Evolutionary conservation across 1,284 basidiomycete genomes (phyloP).

Genomic region (Ganoderma lingzhi): DNA sequence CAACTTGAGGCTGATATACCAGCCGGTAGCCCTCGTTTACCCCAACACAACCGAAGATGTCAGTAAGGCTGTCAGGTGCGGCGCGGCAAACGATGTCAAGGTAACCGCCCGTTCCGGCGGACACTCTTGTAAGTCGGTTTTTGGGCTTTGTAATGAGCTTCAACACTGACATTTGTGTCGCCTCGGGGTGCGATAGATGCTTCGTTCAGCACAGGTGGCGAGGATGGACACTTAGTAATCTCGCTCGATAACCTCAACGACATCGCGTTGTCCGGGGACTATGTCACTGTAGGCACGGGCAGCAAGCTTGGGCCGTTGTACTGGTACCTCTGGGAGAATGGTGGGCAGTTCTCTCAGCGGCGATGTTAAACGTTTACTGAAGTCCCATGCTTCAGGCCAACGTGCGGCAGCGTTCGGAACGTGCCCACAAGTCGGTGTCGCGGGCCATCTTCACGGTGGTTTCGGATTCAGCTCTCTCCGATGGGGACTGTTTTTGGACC

Average conservation of each 20-base stretch:
- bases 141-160: too few relatives aligned
- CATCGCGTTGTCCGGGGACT: neutral
- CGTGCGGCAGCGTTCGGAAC: conserved; percentile 5
- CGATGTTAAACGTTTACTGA: neutral
- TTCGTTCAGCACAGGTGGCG: conserved; percentile 7
- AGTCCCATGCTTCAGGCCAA: neutral
- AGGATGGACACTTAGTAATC: conserved; percentile 3
- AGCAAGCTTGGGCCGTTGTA: conserved; percentile 9
- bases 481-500: conserved; percentile 7
- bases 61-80: conserved; percentile 4
- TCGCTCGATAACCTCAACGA: conserved; percentile 6
- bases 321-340: conserved; percentile 11
- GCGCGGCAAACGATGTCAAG: conserved; percentile 3
- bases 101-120: conserved; percentile 9
- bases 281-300: conserved; percentile 2
- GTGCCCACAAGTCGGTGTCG: conserved; percentile 8
- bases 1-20: conserved; percentile 8
- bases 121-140: conserved; percentile 7
- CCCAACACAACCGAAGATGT: conserved; percentile 7
- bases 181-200: neutral
- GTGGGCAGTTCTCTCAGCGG: neutral
- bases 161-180: neutral
- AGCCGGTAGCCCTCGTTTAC: conserved; percentile 6
- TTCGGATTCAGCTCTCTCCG: neutral
- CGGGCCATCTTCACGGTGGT: conserved; percentile 8